phyloP scores from a whole-genome alignment of 2,329 filamentous ascomycete genomes.

The Trichoderma sp. region DNA sequence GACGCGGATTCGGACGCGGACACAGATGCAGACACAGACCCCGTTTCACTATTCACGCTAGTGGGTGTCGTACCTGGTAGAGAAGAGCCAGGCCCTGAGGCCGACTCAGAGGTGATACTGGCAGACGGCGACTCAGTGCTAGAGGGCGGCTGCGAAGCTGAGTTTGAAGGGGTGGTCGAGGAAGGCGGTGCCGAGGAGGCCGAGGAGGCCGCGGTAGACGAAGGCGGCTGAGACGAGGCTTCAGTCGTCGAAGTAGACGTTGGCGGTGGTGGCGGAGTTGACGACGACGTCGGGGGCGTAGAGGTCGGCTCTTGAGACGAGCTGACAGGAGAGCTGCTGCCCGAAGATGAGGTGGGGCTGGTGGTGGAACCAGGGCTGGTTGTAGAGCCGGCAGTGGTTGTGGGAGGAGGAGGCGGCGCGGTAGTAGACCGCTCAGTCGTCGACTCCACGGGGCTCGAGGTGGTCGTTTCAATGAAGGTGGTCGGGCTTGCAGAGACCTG shows the following conservation, averaged over 20 bases:
- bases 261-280: neutral
- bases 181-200: neutral
- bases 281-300: conserved; percentile 2
- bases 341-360: neutral
- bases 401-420: conserved; percentile 7
- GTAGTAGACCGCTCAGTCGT: conserved; percentile 11
- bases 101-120: conserved; percentile 2
- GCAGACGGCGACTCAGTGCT: neutral
- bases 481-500: conserved; percentile 35
- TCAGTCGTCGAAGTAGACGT: neutral
- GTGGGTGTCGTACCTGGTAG: conserved; percentile 12
- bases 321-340: neutral
- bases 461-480: conserved; percentile 10
- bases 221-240: neutral
- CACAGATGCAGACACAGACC: conserved; percentile 11
- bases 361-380: neutral
- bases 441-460: conserved; percentile 4
- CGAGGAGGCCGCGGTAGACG: neutral
- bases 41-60: conserved; percentile 13
- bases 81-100: conserved; percentile 13
- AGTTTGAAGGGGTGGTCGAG: neutral
- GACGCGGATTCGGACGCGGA: neutral
- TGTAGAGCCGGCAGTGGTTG: neutral
- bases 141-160: conserved; percentile 9
- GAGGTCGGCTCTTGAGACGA: neutral